phyloP scores from a whole-genome alignment of 1,284 basidiomycete species.

The Sporisorium scitamineum region DNA sequence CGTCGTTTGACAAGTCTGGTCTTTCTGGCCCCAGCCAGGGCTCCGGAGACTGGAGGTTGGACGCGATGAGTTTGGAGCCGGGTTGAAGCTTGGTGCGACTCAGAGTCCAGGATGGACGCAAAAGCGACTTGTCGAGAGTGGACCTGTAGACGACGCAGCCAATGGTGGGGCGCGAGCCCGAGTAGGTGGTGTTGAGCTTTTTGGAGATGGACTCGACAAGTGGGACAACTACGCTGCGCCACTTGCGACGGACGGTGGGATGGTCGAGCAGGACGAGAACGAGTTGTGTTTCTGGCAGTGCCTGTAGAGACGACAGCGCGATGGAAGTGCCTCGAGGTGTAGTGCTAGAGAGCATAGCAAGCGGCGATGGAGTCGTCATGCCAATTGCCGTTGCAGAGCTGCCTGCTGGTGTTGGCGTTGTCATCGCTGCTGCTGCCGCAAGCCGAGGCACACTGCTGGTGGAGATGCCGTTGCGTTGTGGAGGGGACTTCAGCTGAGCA shows the following conservation, averaged over 20 bases:
- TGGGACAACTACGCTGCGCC: slow-evolving; percentile 35
- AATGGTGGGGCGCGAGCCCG: slow-evolving; percentile 41
- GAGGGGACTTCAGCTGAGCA: neutral
- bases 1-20: neutral
- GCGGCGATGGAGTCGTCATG: slow-evolving; percentile 39
- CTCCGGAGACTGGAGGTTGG: slow-evolving; percentile 21
- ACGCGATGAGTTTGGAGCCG: slow-evolving; percentile 35
- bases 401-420: slow-evolving; percentile 35
- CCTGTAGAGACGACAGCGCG: slow-evolving; percentile 34
- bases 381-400: slow-evolving; percentile 27
- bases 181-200: slow-evolving; percentile 30
- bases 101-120: slow-evolving; percentile 34
- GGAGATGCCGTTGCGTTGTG: neutral
- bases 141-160: slow-evolving; percentile 42
- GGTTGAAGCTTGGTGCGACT: slow-evolving; percentile 22
- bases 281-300: slow-evolving; percentile 44
- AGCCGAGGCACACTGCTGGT: neutral
- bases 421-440: slow-evolving; percentile 16
- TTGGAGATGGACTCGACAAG: slow-evolving; percentile 38
- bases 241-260: slow-evolving; percentile 33
- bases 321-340: slow-evolving; percentile 34
- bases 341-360: slow-evolving; percentile 31
- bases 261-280: slow-evolving; percentile 46
- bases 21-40: slow-evolving; percentile 23
- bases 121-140: slow-evolving; percentile 30